These are phyloP conservation scores for Dimargaris cristalligena DNA, from an alignment of 192 early-diverging fungal genomes.

Conservation along the genomic window DNA sequence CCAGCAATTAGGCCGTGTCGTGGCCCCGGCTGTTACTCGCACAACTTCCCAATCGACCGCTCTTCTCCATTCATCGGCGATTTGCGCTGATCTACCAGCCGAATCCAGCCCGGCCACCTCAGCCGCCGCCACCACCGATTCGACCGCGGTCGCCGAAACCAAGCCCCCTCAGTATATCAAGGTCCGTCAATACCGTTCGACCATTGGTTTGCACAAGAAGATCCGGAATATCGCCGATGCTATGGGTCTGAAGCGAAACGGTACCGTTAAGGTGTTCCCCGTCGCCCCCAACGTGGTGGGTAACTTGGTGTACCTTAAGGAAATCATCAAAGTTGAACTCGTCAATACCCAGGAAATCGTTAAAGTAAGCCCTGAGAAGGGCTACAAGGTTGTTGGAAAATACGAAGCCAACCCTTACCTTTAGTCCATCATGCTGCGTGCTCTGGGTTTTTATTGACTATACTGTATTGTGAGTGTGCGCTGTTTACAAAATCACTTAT, in stretches of 20 bases:
- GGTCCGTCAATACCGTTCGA: conserved; percentile 5
- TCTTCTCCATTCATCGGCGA: no score
- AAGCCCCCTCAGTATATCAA: background rate
- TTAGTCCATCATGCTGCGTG: no score
- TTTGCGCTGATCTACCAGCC: no score
- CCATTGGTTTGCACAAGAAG: background rate
- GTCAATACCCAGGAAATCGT: background rate
- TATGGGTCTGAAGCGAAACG: background rate
- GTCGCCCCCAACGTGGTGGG: background rate
- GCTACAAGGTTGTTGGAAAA: background rate
- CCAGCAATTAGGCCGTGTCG: no score
- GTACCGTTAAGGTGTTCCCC: background rate
- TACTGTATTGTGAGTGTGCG: no score
- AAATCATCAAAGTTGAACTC: conserved; percentile 1
- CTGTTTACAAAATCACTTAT: no score
- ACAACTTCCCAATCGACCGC: no score
- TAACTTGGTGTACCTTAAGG: conserved; percentile 1
- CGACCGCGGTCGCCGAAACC: no score
- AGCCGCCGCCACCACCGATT: no score
- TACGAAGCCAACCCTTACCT: background rate
- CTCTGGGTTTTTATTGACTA: no score
- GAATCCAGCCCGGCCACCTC: no score
- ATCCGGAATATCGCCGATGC: background rate
- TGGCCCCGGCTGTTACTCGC: no score
- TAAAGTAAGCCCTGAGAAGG: background rate